A percentile compares a stretch with the other conserved stretches of the same genome.
phyloP scores from a whole-genome alignment of 2,329 filamentous ascomycete species.

The Fusarium sp. region DNA sequence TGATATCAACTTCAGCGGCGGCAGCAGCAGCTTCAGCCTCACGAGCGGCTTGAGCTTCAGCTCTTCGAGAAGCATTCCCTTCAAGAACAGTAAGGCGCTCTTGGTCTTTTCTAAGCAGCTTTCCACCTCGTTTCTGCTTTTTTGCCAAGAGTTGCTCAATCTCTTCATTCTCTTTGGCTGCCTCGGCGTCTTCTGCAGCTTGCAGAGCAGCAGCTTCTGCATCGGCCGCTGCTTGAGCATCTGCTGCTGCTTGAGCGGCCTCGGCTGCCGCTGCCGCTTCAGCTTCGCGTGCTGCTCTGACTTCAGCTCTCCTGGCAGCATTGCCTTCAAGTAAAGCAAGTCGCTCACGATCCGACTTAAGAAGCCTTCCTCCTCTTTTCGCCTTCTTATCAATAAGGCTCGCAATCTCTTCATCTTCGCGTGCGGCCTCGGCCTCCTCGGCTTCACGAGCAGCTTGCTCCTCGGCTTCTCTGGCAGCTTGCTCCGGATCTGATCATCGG shows the following conservation, averaged over 20 bases:
- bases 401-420: conserved; percentile 50
- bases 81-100: conserved; percentile 38
- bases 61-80: conserved; percentile 31
- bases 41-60: conserved; percentile 30
- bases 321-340: conserved; percentile 36
- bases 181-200: conserved; percentile 49
- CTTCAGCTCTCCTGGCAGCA: conserved; percentile 40
- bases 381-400: conserved; percentile 56
- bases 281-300: conserved; percentile 38
- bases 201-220: conserved; percentile 36
- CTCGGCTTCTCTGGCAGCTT: conserved; percentile 38
- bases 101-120: conserved; percentile 38
- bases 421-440: conserved; percentile 39
- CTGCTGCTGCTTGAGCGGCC: conserved; percentile 34
- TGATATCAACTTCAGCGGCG: conserved; percentile 3
- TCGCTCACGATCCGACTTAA: conserved; percentile 39
- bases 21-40: conserved; percentile 28
- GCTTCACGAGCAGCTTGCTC: conserved; percentile 42
- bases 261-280: conserved; percentile 23
- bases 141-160: conserved; percentile 31
- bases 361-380: conserved; percentile 38
- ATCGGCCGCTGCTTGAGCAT: conserved; percentile 35
- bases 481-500: conserved; percentile 49
- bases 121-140: conserved; percentile 38
- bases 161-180: conserved; percentile 39